Base-by-base conservation (phyloP, 2,329 filamentous ascomycete genomes). In the Hymenoscyphus albidus region DNA sequence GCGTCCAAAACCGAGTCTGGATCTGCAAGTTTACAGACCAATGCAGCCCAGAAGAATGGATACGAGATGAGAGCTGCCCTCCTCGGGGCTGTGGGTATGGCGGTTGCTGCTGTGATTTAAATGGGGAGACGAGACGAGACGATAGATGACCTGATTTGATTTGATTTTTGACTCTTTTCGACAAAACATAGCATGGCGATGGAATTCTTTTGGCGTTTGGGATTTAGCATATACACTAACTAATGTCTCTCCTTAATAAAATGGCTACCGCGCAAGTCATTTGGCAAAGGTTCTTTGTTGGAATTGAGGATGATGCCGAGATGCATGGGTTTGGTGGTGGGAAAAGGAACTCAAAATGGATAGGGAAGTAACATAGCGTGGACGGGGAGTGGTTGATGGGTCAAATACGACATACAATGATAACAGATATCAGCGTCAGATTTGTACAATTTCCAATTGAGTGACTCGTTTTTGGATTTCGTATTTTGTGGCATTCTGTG, bases 171-270 rank as follows among this genome's bases (percentile, higher is more conserved):
- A 22, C 44, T 16, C 4, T 32, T 56, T 57, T 59, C 44, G 56
- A 35, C 35, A 62, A 60, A 59, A 64, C 58, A 65, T 63, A 63
- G 70, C 70, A 71, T 71, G 69, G 70, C 70, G 65, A 65, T 42
- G 58, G 67, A 58, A 48, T 48, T 16, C 14, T 7, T 63, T 62
- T 39, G 51, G 54, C 44, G 51, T 61, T 54, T 55, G 31, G 56
- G 48, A 42, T 48, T 44, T 62, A 59, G 27, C 27, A 57, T 38
- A 57, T 32, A 57, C 16, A 38, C 65, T 64, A 72, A 70, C 70
- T 72, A 70, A 70, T 66, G 68, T 68, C 70, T 72, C 65, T 72
- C 70, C 68, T 71, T 71, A 58, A 62, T 35, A 51, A 32, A 39
- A 56, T 18, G 18, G 18, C 35, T 42, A 51, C 58, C 54, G 22